phyloP scores from a whole-genome alignment of 2,329 filamentous ascomycete genomes.

The Alternaria arborescens region DNA sequence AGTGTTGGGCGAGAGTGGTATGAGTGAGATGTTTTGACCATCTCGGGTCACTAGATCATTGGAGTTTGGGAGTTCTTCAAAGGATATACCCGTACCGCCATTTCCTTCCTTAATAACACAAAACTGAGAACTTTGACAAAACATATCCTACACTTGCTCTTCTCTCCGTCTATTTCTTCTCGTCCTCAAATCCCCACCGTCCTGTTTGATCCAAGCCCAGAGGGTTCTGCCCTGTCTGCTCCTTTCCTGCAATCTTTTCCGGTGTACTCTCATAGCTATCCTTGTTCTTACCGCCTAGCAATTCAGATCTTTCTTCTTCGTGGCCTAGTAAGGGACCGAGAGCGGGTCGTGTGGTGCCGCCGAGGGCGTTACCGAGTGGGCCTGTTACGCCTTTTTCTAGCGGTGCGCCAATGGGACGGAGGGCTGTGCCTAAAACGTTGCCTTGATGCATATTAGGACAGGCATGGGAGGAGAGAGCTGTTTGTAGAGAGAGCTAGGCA shows the following conservation, averaged over 20 bases:
- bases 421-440: conserved; percentile 48
- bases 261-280: conserved; percentile 48
- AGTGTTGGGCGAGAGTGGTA: conserved; percentile 42
- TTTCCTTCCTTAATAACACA: neutral
- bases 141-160: neutral
- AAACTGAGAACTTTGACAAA: neutral
- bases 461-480: neutral
- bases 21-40: conserved; percentile 48
- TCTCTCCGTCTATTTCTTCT: conserved; percentile 17
- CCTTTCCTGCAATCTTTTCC: conserved; percentile 50
- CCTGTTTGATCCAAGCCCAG: conserved; percentile 52
- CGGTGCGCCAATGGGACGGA: conserved; percentile 51
- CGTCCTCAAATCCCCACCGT: conserved; percentile 48
- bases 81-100: neutral
- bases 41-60: neutral
- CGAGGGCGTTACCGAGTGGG: conserved; percentile 48
- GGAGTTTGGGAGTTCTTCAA: neutral
- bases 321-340: conserved; percentile 48
- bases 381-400: conserved; percentile 49
- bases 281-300: conserved; percentile 52
- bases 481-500: neutral
- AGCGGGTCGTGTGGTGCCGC: conserved; percentile 48
- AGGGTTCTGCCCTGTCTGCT: conserved; percentile 52
- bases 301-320: conserved; percentile 47
- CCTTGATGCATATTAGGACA: conserved; percentile 28